Conservation (phyloP, 257 asterid genomes). For the Solanum pennellii region DNA sequence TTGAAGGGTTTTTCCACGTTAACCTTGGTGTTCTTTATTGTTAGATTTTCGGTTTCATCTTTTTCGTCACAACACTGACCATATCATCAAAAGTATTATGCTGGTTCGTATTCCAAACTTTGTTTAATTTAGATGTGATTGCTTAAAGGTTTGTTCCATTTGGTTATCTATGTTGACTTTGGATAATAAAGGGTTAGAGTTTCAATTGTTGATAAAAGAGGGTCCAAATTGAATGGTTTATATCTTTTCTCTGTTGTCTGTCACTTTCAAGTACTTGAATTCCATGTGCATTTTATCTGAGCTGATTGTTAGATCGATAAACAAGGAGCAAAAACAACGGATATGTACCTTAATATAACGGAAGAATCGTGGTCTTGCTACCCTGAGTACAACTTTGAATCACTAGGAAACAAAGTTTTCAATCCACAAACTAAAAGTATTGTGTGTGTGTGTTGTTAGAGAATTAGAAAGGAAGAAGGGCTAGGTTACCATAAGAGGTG, state of each 20-base stretch:
- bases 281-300: not conserved
- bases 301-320: not conserved
- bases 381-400: not conserved
- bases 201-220: not conserved
- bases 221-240: not conserved
- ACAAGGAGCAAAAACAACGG: not conserved
- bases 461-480: not conserved
- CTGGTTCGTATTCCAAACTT: slow-evolving; percentile 15
- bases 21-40: no score
- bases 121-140: not conserved
- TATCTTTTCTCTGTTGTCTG: not conserved
- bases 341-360: not conserved
- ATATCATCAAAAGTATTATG: slow-evolving; percentile 28
- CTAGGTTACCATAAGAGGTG: not conserved
- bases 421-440: not conserved
- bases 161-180: not conserved
- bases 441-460: not conserved
- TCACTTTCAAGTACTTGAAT: not conserved
- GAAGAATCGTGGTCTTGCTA: not conserved
- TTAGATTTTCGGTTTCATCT: no score
- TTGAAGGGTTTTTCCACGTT: no score
- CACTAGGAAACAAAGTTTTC: not conserved
- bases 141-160: not conserved
- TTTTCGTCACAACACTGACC: no score
- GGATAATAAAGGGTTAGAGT: not conserved